phyloP scores from a whole-genome alignment of 805 yeast species.

The Lachancea nothofagi region DNA sequence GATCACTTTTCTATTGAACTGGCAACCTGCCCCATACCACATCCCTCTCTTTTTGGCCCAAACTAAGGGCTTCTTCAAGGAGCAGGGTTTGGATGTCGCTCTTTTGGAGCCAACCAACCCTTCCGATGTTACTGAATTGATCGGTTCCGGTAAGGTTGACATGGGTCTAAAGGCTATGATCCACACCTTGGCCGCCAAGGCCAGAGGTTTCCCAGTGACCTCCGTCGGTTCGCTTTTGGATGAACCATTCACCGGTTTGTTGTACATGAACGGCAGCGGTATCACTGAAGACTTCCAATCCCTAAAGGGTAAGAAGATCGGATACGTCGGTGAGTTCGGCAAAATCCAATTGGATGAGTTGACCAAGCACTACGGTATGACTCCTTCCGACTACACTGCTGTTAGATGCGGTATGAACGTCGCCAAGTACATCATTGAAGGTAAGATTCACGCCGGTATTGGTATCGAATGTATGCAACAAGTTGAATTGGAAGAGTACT shows the following conservation, averaged over 20 bases:
- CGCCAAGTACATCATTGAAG: conserved; percentile 49
- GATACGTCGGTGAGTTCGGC: conserved; percentile 57
- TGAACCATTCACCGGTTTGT: conserved; percentile 53
- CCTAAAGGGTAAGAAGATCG: conserved; percentile 48
- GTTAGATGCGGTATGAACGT: conserved; percentile 58
- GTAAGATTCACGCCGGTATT: conserved; percentile 52
- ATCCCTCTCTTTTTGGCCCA: conserved; percentile 48
- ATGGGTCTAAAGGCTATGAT: conserved; percentile 59
- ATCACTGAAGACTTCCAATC: conserved; percentile 47
- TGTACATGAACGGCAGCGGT: conserved; percentile 47
- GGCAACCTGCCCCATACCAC: conserved; percentile 54
- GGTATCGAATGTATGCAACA: conserved; percentile 58
- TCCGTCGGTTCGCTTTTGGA: conserved; percentile 50
- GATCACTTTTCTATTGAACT: conserved; percentile 47
- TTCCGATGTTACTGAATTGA: conserved; percentile 51
- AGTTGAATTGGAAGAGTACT: conserved; percentile 50
- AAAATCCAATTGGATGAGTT: conserved; percentile 53
- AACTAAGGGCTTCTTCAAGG: conserved; percentile 44
- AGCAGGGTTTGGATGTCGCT: conserved; percentile 46
- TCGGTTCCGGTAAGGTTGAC: conserved; percentile 52
- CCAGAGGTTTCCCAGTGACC: conserved; percentile 52
- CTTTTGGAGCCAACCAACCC: conserved; percentile 53
- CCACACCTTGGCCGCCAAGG: conserved; percentile 55
- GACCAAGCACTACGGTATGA: conserved; percentile 51
- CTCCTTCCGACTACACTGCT: conserved; percentile 50